Conservation (phyloP, 441 rosid species). For the Capsella rubella region DNA sequence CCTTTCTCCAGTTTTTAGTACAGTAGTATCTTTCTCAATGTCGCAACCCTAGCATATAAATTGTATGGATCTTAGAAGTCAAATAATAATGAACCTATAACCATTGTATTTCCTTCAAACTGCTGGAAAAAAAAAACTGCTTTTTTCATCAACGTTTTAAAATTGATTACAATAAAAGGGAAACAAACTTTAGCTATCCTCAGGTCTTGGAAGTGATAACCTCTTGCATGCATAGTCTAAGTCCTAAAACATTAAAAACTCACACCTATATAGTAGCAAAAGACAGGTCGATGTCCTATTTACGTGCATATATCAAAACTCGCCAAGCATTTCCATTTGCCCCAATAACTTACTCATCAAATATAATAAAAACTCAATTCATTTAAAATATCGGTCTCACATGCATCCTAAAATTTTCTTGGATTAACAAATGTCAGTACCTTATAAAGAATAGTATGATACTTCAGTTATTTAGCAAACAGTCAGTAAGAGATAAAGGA, state of each 20-base stretch:
- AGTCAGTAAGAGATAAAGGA: neutral
- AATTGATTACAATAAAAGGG: neutral
- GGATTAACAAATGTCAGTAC: conserved; percentile 1
- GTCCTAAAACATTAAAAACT: conserved; percentile 2
- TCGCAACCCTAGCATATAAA: conserved; percentile 73
- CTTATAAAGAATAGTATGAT: neutral
- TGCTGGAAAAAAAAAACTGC: neutral
- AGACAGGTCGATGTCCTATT: conserved; percentile 1
- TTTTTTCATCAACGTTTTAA: neutral
- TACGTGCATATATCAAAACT: conserved; percentile 10
- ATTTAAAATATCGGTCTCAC: neutral
- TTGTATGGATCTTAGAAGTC: conserved; percentile 17
- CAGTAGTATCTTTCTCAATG: conserved; percentile 66
- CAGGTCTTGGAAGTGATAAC: neutral
- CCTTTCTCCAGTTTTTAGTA: conserved; percentile 77
- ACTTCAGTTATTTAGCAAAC: conserved; percentile 2
- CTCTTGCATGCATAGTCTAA: neutral
- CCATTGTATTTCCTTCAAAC: conserved; percentile 1
- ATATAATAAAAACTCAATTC: neutral
- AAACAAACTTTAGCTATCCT: conserved; percentile 8
- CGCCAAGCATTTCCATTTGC: neutral
- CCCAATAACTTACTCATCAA: conserved; percentile 8
- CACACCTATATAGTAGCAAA: neutral
- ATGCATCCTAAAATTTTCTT: conserved; percentile 22
- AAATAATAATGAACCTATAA: conserved; percentile 7